A percentile compares a stretch with the other conserved stretches of the same genome.
Evolutionary conservation across 345 rosid species (phyloP).

Genomic region (Mercurialis annua): DNA sequence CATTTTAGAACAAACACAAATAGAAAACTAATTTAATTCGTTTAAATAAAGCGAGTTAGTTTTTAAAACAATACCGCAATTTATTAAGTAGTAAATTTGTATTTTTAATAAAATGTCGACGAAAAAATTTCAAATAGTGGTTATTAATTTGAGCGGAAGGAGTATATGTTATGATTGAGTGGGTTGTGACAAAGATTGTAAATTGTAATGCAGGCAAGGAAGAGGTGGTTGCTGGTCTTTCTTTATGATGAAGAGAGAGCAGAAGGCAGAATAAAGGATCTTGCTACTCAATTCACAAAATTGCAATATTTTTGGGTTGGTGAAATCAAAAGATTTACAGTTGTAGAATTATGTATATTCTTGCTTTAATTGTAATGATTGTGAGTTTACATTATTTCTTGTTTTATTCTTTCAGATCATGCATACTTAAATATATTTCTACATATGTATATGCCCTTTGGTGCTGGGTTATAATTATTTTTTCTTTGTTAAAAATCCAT

Average conservation of each 20-base stretch:
- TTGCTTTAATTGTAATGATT: constrained; percentile 1
- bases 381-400: background rate
- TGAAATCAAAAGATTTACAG: background rate
- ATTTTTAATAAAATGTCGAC: background rate
- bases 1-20: too few species aligned
- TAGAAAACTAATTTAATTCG: too few species aligned
- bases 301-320: background rate
- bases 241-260: constrained; percentile 28
- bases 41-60: too few species aligned
- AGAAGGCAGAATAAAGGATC: constrained; percentile 10
- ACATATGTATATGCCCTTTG: background rate
- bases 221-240: constrained; percentile 49
- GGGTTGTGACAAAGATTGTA: background rate
- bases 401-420: background rate
- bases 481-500: too few species aligned
- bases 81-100: background rate
- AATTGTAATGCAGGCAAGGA: constrained; percentile 38
- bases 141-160: too few species aligned
- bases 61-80: too few species aligned
- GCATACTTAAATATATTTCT: background rate
- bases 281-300: background rate
- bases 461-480: too few species aligned
- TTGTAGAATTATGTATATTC: background rate
- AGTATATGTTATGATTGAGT: background rate
- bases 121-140: background rate